Evolutionary conservation across 169 alveolate species (phyloP).

Genomic region (Eimeria necatrix): DNA sequence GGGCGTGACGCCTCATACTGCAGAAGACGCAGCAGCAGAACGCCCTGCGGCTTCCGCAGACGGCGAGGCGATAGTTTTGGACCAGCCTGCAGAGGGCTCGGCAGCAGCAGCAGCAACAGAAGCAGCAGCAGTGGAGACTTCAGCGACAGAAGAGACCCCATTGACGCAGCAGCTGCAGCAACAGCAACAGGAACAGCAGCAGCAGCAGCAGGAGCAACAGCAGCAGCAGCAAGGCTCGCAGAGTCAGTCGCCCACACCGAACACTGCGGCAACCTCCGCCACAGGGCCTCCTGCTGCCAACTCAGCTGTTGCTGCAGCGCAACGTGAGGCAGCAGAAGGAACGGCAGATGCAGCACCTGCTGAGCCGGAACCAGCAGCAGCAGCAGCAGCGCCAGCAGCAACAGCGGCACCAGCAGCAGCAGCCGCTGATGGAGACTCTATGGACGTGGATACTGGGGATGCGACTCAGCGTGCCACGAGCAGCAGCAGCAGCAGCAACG

Average conservation of each 20-base stretch:
- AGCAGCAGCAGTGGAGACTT: not conserved
- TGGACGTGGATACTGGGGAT: not conserved
- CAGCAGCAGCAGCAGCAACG: conserved; percentile 41
- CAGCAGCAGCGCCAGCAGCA: conserved; percentile 46
- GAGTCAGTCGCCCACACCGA: not conserved
- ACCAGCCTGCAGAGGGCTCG: not conserved
- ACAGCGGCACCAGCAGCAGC: conserved; percentile 23
- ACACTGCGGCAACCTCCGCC: not conserved
- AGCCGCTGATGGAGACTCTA: conserved; percentile 10
- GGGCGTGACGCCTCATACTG: not conserved
- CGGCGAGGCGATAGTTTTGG: not conserved
- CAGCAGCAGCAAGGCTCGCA: conserved; percentile 17
- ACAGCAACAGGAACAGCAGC: not conserved
- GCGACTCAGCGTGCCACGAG: not conserved
- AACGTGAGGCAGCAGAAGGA: conserved; percentile 33
- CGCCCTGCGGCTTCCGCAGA: not conserved
- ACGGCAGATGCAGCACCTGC: not conserved
- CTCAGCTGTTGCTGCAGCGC: not conserved
- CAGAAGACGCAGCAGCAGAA: not conserved
- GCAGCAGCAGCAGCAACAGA: not conserved
- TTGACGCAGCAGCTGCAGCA: not conserved
- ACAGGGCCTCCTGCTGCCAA: not conserved
- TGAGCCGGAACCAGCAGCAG: conserved; percentile 24
- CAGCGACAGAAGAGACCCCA: not conserved
- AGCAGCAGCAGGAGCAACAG: conserved; percentile 36